Conservation (phyloP, 805 yeast species). For the Grigorovia transvaalensis region DNA sequence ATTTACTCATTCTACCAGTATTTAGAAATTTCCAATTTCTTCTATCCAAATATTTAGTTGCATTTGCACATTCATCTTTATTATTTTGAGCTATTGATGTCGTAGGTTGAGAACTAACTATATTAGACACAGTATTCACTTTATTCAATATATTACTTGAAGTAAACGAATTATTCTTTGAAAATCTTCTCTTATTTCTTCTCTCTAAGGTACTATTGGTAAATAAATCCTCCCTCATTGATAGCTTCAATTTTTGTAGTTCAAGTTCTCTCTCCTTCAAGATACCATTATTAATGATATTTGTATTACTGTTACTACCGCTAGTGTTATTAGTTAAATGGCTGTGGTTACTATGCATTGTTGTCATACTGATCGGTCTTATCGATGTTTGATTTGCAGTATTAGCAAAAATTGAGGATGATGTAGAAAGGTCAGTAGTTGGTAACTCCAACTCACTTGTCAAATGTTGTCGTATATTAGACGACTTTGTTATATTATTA, state of each 20-base stretch:
- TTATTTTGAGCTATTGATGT: constrained; percentile 1
- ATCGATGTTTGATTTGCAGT: constrained; percentile 2
- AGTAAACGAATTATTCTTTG: neutral
- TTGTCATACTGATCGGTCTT: constrained; percentile 5
- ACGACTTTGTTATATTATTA: neutral
- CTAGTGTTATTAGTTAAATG: neutral
- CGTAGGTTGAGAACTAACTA: neutral
- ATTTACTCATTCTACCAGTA: constrained; percentile 14
- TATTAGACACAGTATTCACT: neutral
- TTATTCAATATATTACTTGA: constrained; percentile 1
- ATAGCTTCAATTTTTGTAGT: constrained; percentile 1
- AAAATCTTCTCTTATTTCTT: constrained; percentile 1
- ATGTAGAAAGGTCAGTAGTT: neutral
- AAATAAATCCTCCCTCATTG: neutral
- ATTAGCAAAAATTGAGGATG: constrained; percentile 4
- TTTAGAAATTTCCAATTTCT: constrained; percentile 21
- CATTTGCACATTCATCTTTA: constrained; percentile 15
- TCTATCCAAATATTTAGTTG: constrained; percentile 18
- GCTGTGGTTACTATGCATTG: constrained; percentile 1
- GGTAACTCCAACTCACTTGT: neutral
- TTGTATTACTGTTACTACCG: neutral
- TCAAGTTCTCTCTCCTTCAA: neutral
- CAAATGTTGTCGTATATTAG: neutral
- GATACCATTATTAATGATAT: neutral
- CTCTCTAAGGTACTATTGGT: neutral